A percentile compares a stretch with the other conserved stretches of the same genome.
Conservation (phyloP, 768 basidiomycete species). For the Suillus sp. region DNA sequence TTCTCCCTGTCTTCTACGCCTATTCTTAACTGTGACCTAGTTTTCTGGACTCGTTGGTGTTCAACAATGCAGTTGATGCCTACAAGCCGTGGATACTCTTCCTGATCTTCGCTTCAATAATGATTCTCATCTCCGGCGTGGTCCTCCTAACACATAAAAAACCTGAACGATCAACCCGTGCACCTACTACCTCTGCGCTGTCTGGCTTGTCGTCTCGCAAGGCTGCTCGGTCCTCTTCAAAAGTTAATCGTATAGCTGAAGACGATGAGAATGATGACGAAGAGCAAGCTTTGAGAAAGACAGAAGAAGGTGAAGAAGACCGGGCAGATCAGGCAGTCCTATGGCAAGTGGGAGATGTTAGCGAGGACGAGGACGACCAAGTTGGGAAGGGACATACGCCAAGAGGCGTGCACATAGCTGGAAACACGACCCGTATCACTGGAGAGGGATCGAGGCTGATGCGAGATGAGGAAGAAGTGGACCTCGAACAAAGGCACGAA, state of each 20-base stretch:
- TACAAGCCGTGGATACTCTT: conserved; percentile 89
- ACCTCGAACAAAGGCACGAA: conserved; percentile 34
- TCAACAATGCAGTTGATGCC: conserved; percentile 84
- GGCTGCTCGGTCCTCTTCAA: conserved; percentile 29
- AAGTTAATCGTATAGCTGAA: conserved; percentile 15
- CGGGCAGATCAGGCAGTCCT: conserved; percentile 33
- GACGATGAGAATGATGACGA: conserved; percentile 39
- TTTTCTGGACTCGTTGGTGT: conserved; percentile 69
- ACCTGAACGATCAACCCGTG: conserved; percentile 51
- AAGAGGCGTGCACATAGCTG: conserved; percentile 22
- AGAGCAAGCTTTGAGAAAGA: conserved; percentile 36
- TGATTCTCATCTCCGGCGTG: conserved; percentile 86
- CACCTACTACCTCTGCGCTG: conserved; percentile 30
- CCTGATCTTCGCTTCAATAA: conserved; percentile 84
- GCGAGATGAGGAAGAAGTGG: conserved; percentile 32
- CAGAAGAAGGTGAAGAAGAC: conserved; percentile 38
- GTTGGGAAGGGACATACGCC: conserved; percentile 34
- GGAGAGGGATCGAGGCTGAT: conserved; percentile 50
- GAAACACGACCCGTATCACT: conserved; percentile 18
- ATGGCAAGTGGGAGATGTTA: conserved; percentile 76
- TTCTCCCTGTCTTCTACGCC: conserved; percentile 8
- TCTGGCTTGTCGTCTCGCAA: conserved; percentile 22
- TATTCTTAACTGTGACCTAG: conserved; percentile 29
- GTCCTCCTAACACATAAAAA: conserved; percentile 95
- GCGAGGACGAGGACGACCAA: conserved; percentile 64